Percentiles rank a stretch among this genome's conserved stretches.
Conservation (phyloP, 75 land plant genomes). For the Sequoia sempervirens region DNA sequence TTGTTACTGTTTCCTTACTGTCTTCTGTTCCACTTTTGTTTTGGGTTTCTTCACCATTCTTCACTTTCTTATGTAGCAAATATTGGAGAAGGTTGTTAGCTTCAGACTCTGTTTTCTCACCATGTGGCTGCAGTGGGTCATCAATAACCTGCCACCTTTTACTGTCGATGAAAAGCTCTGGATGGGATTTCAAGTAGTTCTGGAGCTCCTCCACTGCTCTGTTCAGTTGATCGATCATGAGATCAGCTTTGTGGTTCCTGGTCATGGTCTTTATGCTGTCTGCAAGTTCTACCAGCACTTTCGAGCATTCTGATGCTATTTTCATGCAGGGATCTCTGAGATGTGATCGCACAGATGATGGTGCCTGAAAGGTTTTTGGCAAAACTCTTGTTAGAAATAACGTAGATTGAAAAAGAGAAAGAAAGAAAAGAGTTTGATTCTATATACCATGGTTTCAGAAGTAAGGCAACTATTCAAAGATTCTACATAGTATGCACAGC, state of each 20-base stretch:
- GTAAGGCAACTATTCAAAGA: slow-evolving; percentile 59
- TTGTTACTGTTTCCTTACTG: neutral
- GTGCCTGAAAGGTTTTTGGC: slow-evolving; percentile 18
- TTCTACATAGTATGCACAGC: slow-evolving; percentile 65
- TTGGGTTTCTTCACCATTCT: neutral
- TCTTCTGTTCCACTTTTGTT: too few relatives aligned
- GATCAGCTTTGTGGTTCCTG: slow-evolving; percentile 21
- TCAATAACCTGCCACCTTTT: neutral
- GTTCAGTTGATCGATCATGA: slow-evolving; percentile 32
- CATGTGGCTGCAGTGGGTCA: too few relatives aligned
- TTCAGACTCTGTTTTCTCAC: too few relatives aligned
- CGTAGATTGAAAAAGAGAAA: neutral
- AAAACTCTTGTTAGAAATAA: too few relatives aligned
- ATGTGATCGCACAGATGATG: slow-evolving; percentile 24
- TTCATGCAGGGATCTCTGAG: slow-evolving; percentile 26
- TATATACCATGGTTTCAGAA: slow-evolving; percentile 58
- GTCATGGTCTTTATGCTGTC: slow-evolving; percentile 27
- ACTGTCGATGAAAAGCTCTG: too few relatives aligned
- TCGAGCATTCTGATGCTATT: slow-evolving; percentile 28
- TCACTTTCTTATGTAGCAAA: neutral
- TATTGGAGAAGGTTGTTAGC: neutral
- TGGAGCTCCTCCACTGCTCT: slow-evolving; percentile 40
- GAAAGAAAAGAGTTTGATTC: neutral
- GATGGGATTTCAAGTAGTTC: neutral
- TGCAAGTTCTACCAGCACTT: slow-evolving; percentile 35